phyloP scores from a whole-genome alignment of 2,329 filamentous ascomycete species.

The Furcasterigmium sp. region DNA sequence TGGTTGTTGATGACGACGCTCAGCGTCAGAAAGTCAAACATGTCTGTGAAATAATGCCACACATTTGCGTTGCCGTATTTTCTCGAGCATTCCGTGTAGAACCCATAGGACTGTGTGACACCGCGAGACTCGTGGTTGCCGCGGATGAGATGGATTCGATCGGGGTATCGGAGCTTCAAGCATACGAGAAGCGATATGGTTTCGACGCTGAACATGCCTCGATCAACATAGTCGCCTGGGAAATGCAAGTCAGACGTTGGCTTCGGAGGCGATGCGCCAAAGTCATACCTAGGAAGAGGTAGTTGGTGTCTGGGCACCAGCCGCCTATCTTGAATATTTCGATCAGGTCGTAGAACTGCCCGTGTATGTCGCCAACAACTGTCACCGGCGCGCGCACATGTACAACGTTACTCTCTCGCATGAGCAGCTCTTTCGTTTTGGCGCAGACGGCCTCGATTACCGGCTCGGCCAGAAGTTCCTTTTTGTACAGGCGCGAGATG shows the following conservation, averaged over 20 bases:
- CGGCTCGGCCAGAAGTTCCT: conserved; percentile 93
- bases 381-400: conserved; percentile 94
- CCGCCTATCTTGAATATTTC: conserved; percentile 99
- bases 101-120: conserved; percentile 97
- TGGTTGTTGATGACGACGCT: conserved; percentile 98
- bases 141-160: conserved; percentile 91
- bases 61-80: conserved; percentile 99
- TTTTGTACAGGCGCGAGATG: conserved; percentile 93
- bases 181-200: conserved; percentile 97
- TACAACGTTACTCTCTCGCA: conserved; percentile 99
- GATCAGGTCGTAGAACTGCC: conserved; percentile 97
- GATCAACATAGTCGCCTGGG: conserved; percentile 92
- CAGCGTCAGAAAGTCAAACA: conserved; percentile 97
- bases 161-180: conserved; percentile 92
- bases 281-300: conserved; percentile 80
- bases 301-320: conserved; percentile 96
- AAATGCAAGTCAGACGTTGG: not conserved
- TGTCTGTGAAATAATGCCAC: conserved; percentile 99
- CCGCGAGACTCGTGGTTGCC: conserved; percentile 97
- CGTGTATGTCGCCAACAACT: conserved; percentile 97
- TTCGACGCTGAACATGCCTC: conserved; percentile 97
- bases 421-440: conserved; percentile 96
- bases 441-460: conserved; percentile 99
- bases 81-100: conserved; percentile 95
- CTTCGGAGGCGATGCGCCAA: not conserved